A percentile compares a stretch with the other conserved stretches of the same genome.
phyloP scores from a whole-genome alignment of 2,329 filamentous ascomycete genomes.

The Stemphylium vesicarium region DNA sequence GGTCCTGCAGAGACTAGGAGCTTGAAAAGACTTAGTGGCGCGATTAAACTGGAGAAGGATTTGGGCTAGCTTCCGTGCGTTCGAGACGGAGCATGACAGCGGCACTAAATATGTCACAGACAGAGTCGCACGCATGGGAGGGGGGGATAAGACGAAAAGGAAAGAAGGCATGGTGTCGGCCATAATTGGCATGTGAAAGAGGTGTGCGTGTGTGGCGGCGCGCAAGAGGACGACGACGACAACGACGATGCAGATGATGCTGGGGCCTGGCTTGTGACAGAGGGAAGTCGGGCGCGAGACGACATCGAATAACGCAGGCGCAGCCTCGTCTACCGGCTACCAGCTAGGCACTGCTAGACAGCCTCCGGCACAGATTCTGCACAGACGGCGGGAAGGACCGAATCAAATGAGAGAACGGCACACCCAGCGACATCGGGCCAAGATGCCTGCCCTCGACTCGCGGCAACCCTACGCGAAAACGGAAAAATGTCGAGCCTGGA shows the following conservation, averaged over 20 bases:
- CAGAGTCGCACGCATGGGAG: conserved; percentile 16
- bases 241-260: conserved; percentile 26
- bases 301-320: conserved; percentile 28
- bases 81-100: conserved; percentile 26
- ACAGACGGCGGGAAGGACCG: conserved; percentile 36
- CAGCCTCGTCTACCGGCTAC: conserved; percentile 37
- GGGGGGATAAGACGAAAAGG: neutral
- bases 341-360: neutral
- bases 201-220: conserved; percentile 1
- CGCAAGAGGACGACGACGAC: conserved; percentile 14
- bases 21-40: conserved; percentile 24
- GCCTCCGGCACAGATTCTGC: conserved; percentile 26
- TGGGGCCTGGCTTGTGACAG: conserved; percentile 35
- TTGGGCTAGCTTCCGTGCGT: conserved; percentile 14
- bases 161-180: conserved; percentile 28
- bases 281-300: conserved; percentile 21
- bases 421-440: conserved; percentile 36
- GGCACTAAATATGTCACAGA: conserved; percentile 29
- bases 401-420: conserved; percentile 37
- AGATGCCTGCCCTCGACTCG: conserved; percentile 21
- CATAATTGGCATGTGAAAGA: conserved; percentile 36
- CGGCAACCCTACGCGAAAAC: conserved; percentile 21
- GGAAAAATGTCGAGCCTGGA: conserved; percentile 18
- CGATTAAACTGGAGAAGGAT: conserved; percentile 33
- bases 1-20: conserved; percentile 20